Percentiles rank a stretch among this genome's conserved stretches.
phyloP scores from a whole-genome alignment of 768 basidiomycete species.

The Cystobasidium ongulense region DNA sequence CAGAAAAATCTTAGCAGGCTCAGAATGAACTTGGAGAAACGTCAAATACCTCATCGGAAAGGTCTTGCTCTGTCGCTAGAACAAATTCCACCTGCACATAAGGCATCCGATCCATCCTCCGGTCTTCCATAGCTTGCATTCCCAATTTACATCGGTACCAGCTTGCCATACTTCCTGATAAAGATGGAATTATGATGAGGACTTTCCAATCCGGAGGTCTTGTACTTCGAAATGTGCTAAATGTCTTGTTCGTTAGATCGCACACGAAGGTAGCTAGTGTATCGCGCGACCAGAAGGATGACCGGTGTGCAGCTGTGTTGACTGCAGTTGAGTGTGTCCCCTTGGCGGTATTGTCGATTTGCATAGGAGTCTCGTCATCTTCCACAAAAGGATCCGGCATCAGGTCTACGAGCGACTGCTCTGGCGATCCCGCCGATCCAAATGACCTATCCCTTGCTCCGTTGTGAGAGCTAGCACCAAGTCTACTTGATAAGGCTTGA shows the following conservation, averaged over 20 bases:
- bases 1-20: neutral
- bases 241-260: constrained; percentile 1
- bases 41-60: constrained; percentile 9
- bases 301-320: neutral
- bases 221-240: neutral
- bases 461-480: neutral
- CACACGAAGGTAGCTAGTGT: constrained; percentile 9
- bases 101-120: neutral
- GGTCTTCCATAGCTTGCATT: neutral
- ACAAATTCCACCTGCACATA: constrained; percentile 11
- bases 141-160: constrained; percentile 23
- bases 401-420: neutral
- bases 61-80: neutral
- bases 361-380: neutral
- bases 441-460: neutral
- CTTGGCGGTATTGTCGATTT: neutral
- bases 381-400: neutral
- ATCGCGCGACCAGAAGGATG: neutral
- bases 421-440: neutral
- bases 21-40: neutral
- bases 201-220: constrained; percentile 3
- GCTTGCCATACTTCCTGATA: neutral
- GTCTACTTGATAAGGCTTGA: neutral
- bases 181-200: neutral
- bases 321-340: neutral